Evolutionary conservation across 352 stramenopile genomes (phyloP), one percentile per base, ranked within the genome.

Genomic region (Phytophthora crassamura): DNA sequence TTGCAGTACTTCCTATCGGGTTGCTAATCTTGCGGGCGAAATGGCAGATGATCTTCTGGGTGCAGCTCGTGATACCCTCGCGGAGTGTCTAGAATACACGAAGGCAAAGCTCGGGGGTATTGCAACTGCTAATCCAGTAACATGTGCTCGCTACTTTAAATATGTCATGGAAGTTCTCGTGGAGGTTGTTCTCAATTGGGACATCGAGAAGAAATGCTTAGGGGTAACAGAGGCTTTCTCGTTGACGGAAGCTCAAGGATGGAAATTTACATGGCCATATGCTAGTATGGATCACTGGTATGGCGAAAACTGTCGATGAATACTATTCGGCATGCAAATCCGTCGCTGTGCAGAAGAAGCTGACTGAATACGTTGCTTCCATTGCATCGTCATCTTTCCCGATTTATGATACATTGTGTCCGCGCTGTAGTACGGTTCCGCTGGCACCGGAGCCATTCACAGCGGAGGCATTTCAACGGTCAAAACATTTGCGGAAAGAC

Each of bases 101-200:
- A 36, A 35, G 12, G 5, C 48, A 14, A 56, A 36, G 7, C 48
- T 56, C 3, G 48, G 48, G 2, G 5, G 18, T 2, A 46, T 46
- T 28, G 33, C 48, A 5, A 56, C 48, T 2, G 34, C 5, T 22
- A 56, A 56, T n/a, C 34, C 48, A 2, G 48, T 36, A 3, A 20
- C 48, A 2, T 56, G 48, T n/a, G 48, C 48, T 5, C 3, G 22
- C 5, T 56, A 56, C 7, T 47, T 56, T 36, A 25, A 56, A 5
- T 22, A 16, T 5, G 5, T 56, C 4, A 56, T 56, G 48, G 35
- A 46, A 7, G 14, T 56, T 11, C 12, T 56, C 1, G n/a, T 56
- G 2, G 35, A 46, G n/a, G 35, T 56, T 15, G 5, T 56, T 1
- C 15, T 56, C 7, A 56, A 56, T 38, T 56, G 48, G 48, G 48